Evolutionary conservation across 1,284 basidiomycete genomes (phyloP).

Genomic region (Mycosarcoma mackinlayi): DNA sequence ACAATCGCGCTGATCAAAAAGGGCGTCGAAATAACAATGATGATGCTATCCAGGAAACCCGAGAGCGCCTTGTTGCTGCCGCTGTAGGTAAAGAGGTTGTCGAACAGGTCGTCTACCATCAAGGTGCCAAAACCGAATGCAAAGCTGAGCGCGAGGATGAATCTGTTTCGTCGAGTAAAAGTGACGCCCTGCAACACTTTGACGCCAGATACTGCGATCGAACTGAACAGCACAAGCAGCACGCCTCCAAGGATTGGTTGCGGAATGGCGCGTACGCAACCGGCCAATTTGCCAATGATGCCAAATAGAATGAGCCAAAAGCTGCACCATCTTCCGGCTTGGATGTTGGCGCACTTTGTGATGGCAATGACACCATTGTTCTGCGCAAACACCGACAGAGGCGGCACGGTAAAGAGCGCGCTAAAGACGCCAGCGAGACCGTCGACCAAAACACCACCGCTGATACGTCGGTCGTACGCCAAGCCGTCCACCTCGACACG

Average conservation of each 20-base stretch:
- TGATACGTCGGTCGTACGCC: constrained; percentile 79
- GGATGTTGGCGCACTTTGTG: constrained; percentile 62
- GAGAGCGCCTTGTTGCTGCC: constrained; percentile 73
- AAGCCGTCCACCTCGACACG: constrained; percentile 70
- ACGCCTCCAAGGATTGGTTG: constrained; percentile 81
- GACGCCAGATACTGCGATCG: constrained; percentile 74
- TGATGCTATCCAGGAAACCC: constrained; percentile 81
- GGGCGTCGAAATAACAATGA: constrained; percentile 74
- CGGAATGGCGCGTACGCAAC: constrained; percentile 73
- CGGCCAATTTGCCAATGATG: constrained; percentile 82
- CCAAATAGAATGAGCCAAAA: constrained; percentile 60
- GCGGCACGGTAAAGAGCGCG: constrained; percentile 82
- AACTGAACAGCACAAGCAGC: constrained; percentile 68
- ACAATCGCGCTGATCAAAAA: constrained; percentile 77
- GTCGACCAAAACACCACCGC: constrained; percentile 82
- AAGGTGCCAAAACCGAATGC: constrained; percentile 79
- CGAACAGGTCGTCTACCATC: constrained; percentile 68
- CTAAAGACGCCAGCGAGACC: constrained; percentile 76
- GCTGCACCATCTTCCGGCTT: constrained; percentile 57
- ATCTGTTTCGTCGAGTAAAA: constrained; percentile 80
- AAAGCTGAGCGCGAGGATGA: constrained; percentile 74
- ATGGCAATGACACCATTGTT: constrained; percentile 75
- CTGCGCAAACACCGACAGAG: constrained; percentile 82
- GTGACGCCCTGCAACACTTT: constrained; percentile 77
- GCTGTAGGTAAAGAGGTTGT: constrained; percentile 70